Evolutionary conservation across 306 rosid genomes (phyloP).

Genomic region (Rosa multiflora): DNA sequence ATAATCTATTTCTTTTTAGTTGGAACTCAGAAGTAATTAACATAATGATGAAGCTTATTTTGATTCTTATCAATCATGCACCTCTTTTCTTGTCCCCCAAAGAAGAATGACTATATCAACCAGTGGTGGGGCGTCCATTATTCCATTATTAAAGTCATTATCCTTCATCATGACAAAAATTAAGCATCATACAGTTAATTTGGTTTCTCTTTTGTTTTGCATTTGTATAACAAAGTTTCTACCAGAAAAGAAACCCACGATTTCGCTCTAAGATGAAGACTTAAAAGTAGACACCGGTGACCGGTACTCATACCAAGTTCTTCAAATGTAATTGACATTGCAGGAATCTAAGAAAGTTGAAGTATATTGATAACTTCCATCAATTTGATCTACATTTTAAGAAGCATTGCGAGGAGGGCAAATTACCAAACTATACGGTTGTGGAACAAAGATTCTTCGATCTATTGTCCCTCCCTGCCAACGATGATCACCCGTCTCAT

Average conservation of each 20-base stretch:
- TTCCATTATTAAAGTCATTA: no score
- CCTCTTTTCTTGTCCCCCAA: neutral
- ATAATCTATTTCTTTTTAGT: neutral
- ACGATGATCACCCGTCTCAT: conserved; percentile 85
- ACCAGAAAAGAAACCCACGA: neutral
- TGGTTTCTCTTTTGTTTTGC: neutral
- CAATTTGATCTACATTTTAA: conserved; percentile 49
- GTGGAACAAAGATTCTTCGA: conserved; percentile 66
- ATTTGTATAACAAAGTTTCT: neutral
- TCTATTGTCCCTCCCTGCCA: conserved; percentile 38
- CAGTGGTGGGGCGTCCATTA: neutral
- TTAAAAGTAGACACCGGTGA: neutral
- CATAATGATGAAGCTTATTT: neutral
- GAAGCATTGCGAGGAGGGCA: conserved; percentile 65
- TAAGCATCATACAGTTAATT: neutral
- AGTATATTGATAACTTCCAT: conserved; percentile 51
- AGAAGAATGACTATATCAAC: neutral
- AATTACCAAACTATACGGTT: conserved; percentile 72
- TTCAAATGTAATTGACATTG: neutral
- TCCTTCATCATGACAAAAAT: neutral
- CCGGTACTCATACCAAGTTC: neutral
- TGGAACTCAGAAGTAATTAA: neutral
- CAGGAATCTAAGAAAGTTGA: conserved; percentile 68
- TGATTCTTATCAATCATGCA: neutral
- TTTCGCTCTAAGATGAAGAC: neutral